Base-by-base conservation (phyloP, 2,329 filamentous ascomycete genomes). In the Alternaria metachromatica region DNA sequence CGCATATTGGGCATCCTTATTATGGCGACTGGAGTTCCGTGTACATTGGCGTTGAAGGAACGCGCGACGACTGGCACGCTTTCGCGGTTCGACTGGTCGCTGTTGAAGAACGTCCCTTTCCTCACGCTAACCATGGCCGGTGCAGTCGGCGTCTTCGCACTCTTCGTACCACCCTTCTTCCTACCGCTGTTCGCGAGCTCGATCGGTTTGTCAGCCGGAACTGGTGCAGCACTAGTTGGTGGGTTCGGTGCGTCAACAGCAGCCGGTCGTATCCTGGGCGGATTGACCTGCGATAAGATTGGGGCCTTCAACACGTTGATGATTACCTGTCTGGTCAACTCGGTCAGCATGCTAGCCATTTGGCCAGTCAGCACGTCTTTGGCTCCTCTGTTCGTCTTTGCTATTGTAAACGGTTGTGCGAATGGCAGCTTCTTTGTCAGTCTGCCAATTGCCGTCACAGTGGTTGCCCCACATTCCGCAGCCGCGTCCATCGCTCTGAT, bases 281-380 rank as follows among this genome's bases (percentile, higher is more conserved):
- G 74, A 4, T 66, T 65, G 11, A 55, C 74, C n/a, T 74, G 74
- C 56, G 76, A 78, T 53, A 71, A 71, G 43, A 67, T 78, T 37
- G 76, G 76, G 4, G 66, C 72, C 8, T 66, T 73, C n/a, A 77
- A 78, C 48, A 77, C 67, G 18, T 71, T 78, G n/a, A 62, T 76
- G 41, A 63, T 75, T 20, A 67, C 71, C 2, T 74, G 72, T 64
- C 13, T 66, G 5, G 50, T 77, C 18, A 75, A 76, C 23, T 72
- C 72, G 1, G 57, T 74, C 4, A 72, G 65, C 43, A 76, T 77
- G 73, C 62, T 77, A 18, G 72, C 72, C 7, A 76, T 77, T 6
- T 77, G 73, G 74, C 73, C 74, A 5, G 69, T 75, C 0, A 72
- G 72, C 1, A 65, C 64, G 30, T 66, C 71, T 0, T 43, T 75